A percentile compares a stretch with the other conserved stretches of the same genome.
Evolutionary conservation across 495 filamentous ascomycete genomes (phyloP).

Genomic region (Xylaria palmicola): DNA sequence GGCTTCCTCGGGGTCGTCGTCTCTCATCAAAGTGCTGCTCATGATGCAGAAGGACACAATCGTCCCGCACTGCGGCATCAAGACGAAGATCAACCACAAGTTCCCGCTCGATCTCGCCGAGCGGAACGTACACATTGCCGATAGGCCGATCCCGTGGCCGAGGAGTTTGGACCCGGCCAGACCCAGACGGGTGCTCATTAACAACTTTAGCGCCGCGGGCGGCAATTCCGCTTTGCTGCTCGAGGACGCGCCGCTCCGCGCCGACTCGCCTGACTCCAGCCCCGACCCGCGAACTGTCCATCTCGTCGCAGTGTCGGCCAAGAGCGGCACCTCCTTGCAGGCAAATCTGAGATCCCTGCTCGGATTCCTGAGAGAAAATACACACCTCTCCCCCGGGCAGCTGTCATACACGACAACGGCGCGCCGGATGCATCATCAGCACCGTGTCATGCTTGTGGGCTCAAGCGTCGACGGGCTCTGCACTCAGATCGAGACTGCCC

Average conservation of each 20-base stretch:
- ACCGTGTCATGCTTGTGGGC: slow-evolving; percentile 54
- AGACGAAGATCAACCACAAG: slow-evolving; percentile 56
- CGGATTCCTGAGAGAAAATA: slow-evolving; percentile 43
- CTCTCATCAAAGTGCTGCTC: slow-evolving; percentile 71
- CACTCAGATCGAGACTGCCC: slow-evolving; percentile 15
- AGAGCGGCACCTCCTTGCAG: slow-evolving; percentile 30
- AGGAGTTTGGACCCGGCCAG: slow-evolving; percentile 9
- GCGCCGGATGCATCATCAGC: slow-evolving; percentile 64
- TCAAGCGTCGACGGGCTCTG: slow-evolving; percentile 32
- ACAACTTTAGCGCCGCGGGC: slow-evolving; percentile 55
- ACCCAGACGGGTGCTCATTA: slow-evolving; percentile 45
- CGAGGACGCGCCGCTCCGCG: slow-evolving; percentile 50
- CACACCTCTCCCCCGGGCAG: slow-evolving; percentile 27
- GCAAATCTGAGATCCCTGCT: slow-evolving; percentile 31
- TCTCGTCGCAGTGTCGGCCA: slow-evolving; percentile 49
- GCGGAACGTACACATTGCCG: slow-evolving; percentile 53
- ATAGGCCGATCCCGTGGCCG: slow-evolving; percentile 44
- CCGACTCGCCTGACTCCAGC: neutral
- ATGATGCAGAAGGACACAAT: slow-evolving; percentile 73
- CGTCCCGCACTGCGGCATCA: slow-evolving; percentile 56
- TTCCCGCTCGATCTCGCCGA: slow-evolving; percentile 62
- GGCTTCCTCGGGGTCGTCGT: slow-evolving; percentile 63
- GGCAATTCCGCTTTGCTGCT: slow-evolving; percentile 54
- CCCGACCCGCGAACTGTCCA: slow-evolving; percentile 23
- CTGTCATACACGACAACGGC: slow-evolving; percentile 74